Conservation (phyloP, 2,329 filamentous ascomycete species). For the Arthrobotrys musiformis region DNA sequence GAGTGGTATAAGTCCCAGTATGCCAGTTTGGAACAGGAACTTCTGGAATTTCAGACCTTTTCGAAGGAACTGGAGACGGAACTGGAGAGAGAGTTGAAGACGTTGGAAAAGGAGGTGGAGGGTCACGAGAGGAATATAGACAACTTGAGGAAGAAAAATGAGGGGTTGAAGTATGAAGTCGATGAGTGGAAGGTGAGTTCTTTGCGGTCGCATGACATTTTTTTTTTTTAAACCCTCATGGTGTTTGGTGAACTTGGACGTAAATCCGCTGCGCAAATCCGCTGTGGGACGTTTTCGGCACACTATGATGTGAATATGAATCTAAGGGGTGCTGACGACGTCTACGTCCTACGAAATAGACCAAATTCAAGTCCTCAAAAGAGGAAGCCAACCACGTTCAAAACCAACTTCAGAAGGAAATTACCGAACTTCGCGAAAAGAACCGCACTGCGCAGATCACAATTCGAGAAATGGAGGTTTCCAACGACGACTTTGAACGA, state of each 20-base stretch:
- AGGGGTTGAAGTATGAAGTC: constrained; percentile 84
- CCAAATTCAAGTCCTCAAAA: constrained; percentile 96
- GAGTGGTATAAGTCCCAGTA: constrained; percentile 97
- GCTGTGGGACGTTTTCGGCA: not conserved
- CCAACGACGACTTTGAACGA: constrained; percentile 97
- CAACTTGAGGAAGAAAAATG: constrained; percentile 84
- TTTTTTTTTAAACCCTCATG: not conserved
- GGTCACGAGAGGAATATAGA: constrained; percentile 93
- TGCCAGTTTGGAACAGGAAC: constrained; percentile 91
- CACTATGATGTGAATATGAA: not conserved
- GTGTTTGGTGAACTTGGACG: not conserved
- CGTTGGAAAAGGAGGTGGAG: constrained; percentile 94
- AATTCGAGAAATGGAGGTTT: constrained; percentile 93
- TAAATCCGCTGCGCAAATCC: constrained; percentile 2
- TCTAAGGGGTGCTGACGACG: not conserved
- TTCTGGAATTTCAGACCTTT: constrained; percentile 87
- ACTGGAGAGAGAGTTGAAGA: constrained; percentile 94
- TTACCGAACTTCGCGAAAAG: constrained; percentile 86
- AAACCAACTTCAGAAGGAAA: constrained; percentile 90
- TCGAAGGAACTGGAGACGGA: constrained; percentile 94
- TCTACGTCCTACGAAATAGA: constrained; percentile 66
- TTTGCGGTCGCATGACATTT: constrained; percentile 3
- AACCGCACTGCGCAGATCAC: constrained; percentile 84
- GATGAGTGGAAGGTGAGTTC: constrained; percentile 94
- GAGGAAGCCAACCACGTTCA: constrained; percentile 85